Conservation (phyloP, 352 stramenopile genomes). For the Thalassiosira delicatula region DNA sequence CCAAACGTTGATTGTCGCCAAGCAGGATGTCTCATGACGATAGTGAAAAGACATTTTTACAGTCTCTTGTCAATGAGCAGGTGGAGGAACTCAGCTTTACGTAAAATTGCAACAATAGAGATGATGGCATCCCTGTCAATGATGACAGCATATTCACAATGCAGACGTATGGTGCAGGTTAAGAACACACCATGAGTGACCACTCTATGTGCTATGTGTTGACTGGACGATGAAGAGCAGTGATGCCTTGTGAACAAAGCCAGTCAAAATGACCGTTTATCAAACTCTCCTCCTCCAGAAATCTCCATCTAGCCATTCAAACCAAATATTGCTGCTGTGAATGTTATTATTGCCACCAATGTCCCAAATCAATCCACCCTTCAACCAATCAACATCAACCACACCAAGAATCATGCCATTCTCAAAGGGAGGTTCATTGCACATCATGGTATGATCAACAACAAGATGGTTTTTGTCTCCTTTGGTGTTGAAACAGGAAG, state of each 20-base stretch:
- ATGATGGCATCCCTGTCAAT: too few species aligned
- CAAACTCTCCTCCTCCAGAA: neutral
- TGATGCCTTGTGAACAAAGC: neutral
- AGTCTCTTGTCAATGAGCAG: too few species aligned
- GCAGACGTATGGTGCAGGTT: too few species aligned
- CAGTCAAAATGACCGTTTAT: neutral
- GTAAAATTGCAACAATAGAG: too few species aligned
- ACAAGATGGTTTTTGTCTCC: neutral
- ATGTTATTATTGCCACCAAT: neutral
- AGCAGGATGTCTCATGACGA: too few species aligned
- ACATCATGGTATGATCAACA: neutral
- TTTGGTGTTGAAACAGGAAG: neutral
- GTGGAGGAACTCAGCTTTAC: too few species aligned
- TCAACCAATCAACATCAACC: neutral
- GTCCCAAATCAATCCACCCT: neutral
- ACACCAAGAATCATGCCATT: neutral
- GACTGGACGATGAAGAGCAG: neutral
- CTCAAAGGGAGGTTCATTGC: neutral
- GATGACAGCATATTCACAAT: neutral
- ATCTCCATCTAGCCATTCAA: neutral
- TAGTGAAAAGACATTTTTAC: too few species aligned
- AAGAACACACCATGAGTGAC: neutral
- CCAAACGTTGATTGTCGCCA: too few species aligned
- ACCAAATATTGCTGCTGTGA: neutral
- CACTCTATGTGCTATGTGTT: neutral